Evolutionary conservation across 306 rosid genomes (phyloP).

Genomic region (Begonia fuchsioides): DNA sequence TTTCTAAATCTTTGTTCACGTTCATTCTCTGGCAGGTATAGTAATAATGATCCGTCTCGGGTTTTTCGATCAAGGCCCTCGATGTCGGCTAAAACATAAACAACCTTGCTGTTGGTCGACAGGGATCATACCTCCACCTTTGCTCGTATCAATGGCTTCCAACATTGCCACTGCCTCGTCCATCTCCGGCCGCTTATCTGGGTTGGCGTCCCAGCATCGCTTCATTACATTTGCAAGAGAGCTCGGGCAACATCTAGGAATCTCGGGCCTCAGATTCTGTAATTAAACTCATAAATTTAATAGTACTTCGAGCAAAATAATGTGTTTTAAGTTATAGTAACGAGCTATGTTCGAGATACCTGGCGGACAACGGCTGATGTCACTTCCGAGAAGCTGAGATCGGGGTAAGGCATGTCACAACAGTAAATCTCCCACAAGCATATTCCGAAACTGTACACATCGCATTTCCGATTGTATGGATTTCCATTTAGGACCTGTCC

Average conservation of each 20-base stretch:
- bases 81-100: conserved; percentile 61
- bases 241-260: conserved; percentile 98
- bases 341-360: conserved; percentile 25
- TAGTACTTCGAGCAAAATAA: too few relatives aligned
- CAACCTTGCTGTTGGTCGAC: conserved; percentile 76
- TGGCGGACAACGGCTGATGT: conserved; percentile 91
- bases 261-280: conserved; percentile 96
- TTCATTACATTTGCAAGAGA: conserved; percentile 93
- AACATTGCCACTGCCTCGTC: conserved; percentile 80
- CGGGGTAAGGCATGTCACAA: conserved; percentile 98
- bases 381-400: conserved; percentile 93
- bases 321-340: too few relatives aligned
- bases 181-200: conserved; percentile 94
- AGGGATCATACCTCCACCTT: conserved; percentile 99
- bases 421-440: conserved; percentile 98
- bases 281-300: conserved; percentile 12
- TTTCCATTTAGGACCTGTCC: conserved; percentile 87
- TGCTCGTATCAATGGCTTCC: conserved; percentile 88
- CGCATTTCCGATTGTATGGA: conserved; percentile 91
- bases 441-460: conserved; percentile 88
- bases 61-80: conserved; percentile 60
- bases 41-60: neutral
- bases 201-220: conserved; percentile 98
- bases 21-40: conserved; percentile 1
- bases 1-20: conserved; percentile 10